phyloP scores from a whole-genome alignment of 2,329 filamentous ascomycete species.

The Neoascochyta sp. region DNA sequence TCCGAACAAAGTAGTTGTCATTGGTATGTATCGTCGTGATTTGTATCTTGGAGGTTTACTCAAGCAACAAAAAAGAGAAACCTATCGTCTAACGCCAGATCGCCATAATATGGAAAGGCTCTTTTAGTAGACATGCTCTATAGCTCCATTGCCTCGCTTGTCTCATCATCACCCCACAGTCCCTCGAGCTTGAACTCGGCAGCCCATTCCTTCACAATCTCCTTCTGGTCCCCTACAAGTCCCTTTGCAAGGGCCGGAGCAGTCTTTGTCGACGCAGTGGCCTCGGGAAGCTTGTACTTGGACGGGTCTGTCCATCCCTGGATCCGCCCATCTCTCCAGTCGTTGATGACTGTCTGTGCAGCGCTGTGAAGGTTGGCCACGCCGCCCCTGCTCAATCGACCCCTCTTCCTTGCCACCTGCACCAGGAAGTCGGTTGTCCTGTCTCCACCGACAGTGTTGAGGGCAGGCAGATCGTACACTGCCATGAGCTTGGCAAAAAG shows the following conservation, averaged over 20 bases:
- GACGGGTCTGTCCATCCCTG: slow-evolving; percentile 87
- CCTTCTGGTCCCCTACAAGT: slow-evolving; percentile 62
- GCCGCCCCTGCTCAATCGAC: slow-evolving; percentile 81
- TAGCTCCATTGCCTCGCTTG: slow-evolving; percentile 38
- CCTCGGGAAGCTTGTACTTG: slow-evolving; percentile 55
- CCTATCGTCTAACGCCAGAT: slow-evolving; percentile 11
- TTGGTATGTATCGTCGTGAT: slow-evolving; percentile 16
- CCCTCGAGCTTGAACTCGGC: slow-evolving; percentile 94
- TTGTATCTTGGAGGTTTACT: slow-evolving; percentile 10
- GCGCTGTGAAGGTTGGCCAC: slow-evolving; percentile 84
- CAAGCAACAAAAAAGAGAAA: too few species aligned
- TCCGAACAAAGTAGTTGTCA: too few species aligned
- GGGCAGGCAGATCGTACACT: slow-evolving; percentile 78
- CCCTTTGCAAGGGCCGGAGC: slow-evolving; percentile 27
- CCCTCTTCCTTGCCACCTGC: slow-evolving; percentile 90
- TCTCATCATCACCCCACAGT: slow-evolving; percentile 69
- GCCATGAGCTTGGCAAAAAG: slow-evolving; percentile 75
- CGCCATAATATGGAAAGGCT: slow-evolving; percentile 4
- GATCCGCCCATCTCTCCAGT: slow-evolving; percentile 93
- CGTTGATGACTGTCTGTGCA: slow-evolving; percentile 89
- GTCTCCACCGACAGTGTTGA: slow-evolving; percentile 68
- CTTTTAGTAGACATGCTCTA: slow-evolving; percentile 5
- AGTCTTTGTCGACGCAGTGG: slow-evolving; percentile 39
- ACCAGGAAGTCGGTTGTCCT: slow-evolving; percentile 86
- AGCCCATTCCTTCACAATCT: slow-evolving; percentile 89